These are phyloP conservation scores for Phylloporus sp. DNA, from an alignment of 768 basidiomycete species.

Conservation along the genomic window DNA sequence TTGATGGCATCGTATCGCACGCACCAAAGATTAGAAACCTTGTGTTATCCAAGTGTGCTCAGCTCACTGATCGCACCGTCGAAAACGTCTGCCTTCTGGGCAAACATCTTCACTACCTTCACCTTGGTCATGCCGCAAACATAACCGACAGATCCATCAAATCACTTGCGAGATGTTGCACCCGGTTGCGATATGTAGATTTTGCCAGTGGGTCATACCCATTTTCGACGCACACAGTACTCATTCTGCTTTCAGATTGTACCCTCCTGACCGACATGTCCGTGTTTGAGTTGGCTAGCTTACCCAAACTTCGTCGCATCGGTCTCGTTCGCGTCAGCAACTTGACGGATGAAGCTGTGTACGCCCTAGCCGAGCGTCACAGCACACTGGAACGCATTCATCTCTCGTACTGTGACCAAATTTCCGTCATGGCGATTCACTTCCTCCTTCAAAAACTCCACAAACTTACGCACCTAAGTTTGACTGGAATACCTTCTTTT, in stretches of 20 bases:
- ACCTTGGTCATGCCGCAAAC: slow-evolving; percentile 85
- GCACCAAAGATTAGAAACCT: slow-evolving; percentile 84
- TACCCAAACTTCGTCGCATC: slow-evolving; percentile 89
- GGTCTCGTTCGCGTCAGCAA: slow-evolving; percentile 92
- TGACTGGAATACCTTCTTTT: slow-evolving; percentile 97
- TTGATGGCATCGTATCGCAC: slow-evolving; percentile 78
- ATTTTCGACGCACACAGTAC: background rate
- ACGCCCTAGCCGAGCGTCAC: slow-evolving; percentile 80
- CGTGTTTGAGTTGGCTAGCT: slow-evolving; percentile 82
- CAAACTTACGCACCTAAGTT: slow-evolving; percentile 88
- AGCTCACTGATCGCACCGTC: slow-evolving; percentile 78
- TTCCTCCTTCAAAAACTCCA: slow-evolving; percentile 86
- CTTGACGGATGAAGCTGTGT: slow-evolving; percentile 91
- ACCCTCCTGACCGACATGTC: slow-evolving; percentile 86
- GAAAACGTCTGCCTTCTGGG: slow-evolving; percentile 84
- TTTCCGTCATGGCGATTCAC: slow-evolving; percentile 87
- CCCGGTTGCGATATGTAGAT: slow-evolving; percentile 90
- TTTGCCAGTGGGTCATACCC: slow-evolving; percentile 73
- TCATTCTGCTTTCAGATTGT: slow-evolving; percentile 56
- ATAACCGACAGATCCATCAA: slow-evolving; percentile 90
- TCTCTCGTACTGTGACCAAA: slow-evolving; percentile 94
- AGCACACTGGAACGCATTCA: slow-evolving; percentile 92
- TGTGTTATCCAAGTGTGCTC: slow-evolving; percentile 78
- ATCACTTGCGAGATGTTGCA: slow-evolving; percentile 80
- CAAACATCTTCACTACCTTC: slow-evolving; percentile 91